phyloP scores from a whole-genome alignment of 2,329 filamentous ascomycete genomes.

The Didymella keratinophila region DNA sequence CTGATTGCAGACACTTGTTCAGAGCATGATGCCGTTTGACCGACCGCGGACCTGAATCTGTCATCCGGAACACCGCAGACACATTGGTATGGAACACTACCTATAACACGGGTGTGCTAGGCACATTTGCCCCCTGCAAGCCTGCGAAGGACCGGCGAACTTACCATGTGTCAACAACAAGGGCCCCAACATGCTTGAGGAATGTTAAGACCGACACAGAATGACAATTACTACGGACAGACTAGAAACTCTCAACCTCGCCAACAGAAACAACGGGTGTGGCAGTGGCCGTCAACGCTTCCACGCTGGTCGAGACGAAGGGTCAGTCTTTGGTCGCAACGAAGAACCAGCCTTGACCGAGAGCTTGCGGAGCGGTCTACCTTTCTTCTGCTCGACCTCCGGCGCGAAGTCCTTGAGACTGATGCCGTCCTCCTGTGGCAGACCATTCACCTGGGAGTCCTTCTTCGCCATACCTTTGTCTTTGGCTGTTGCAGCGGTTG shows the following conservation, averaged over 20 bases:
- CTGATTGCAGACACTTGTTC: not conserved
- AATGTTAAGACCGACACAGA: not conserved
- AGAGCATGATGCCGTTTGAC: not conserved
- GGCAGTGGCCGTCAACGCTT: not conserved
- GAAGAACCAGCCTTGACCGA: not conserved
- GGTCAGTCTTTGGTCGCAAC: not conserved
- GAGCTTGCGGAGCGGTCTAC: not conserved
- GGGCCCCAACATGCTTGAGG: not conserved
- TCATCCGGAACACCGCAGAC: not conserved
- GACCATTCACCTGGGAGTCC: constrained; percentile 1
- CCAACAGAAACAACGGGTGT: not conserved
- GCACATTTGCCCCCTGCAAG: not conserved
- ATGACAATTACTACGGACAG: not conserved
- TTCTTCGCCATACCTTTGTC: constrained; percentile 6
- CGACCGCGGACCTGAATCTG: not conserved
- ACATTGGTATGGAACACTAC: not conserved
- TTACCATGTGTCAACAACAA: too few species aligned
- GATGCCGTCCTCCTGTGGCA: constrained; percentile 3
- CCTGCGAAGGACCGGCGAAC: not conserved
- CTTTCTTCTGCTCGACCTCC: not conserved
- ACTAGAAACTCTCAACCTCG: not conserved
- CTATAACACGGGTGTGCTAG: not conserved
- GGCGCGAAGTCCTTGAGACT: constrained; percentile 5
- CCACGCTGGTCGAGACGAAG: not conserved
- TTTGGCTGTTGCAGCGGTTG: not conserved